Conservation (phyloP, 306 rosid genomes). For the Glycine tomentella region DNA sequence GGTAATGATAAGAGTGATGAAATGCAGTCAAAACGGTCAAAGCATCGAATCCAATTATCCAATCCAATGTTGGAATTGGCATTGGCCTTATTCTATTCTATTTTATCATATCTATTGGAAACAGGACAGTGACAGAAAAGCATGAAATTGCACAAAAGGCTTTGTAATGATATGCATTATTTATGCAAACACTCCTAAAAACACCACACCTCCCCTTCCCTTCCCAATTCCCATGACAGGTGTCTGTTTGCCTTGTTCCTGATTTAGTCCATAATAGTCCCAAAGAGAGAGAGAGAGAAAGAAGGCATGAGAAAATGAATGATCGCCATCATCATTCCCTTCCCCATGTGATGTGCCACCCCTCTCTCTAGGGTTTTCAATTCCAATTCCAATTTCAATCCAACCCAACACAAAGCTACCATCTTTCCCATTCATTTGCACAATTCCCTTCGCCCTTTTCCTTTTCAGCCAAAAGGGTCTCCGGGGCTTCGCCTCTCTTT, state of each 20-base stretch:
- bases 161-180: constrained; percentile 42
- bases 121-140: constrained; percentile 30
- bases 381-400: constrained; percentile 32
- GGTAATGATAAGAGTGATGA: too few relatives aligned
- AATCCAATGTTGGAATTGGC: not conserved
- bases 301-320: constrained; percentile 28
- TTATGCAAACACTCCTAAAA: not conserved
- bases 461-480: constrained; percentile 56
- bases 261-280: not conserved
- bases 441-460: constrained; percentile 57
- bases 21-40: too few relatives aligned
- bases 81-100: too few relatives aligned
- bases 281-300: constrained; percentile 42
- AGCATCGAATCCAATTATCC: not conserved
- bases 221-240: constrained; percentile 28
- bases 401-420: constrained; percentile 69
- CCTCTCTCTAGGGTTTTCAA: constrained; percentile 63
- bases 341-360: constrained; percentile 56
- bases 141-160: constrained; percentile 45
- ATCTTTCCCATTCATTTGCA: constrained; percentile 41
- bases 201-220: not conserved
- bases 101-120: not conserved
- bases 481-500: constrained; percentile 41
- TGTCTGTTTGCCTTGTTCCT: constrained; percentile 44
- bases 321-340: not conserved